phyloP scores from a whole-genome alignment of 257 asterid genomes.

The Forsythia suspensa region DNA sequence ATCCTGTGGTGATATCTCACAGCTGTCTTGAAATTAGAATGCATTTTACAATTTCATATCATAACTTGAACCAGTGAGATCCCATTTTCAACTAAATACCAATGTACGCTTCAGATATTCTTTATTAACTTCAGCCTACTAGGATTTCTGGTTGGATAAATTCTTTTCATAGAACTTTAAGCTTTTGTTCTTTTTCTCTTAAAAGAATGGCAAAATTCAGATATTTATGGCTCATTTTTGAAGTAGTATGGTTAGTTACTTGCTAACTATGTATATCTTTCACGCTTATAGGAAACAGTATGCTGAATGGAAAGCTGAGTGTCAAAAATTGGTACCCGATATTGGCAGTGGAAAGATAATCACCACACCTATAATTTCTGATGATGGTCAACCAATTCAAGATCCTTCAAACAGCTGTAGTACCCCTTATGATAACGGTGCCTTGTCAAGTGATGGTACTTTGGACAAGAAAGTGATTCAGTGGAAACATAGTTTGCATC shows the following conservation, averaged over 20 bases:
- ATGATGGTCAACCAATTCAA: constrained; percentile 60
- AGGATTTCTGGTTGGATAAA: background rate
- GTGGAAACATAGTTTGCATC: constrained; percentile 78
- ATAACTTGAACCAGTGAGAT: background rate
- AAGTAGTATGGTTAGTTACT: constrained; percentile 8
- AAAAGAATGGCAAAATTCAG: background rate
- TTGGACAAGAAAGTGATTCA: constrained; percentile 57
- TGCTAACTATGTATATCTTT: constrained; percentile 5
- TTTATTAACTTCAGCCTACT: background rate
- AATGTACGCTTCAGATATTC: background rate
- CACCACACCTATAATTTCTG: constrained; percentile 60
- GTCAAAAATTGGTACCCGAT: constrained; percentile 67
- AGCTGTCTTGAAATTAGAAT: background rate
- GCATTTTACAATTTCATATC: background rate
- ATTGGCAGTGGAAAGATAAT: constrained; percentile 83
- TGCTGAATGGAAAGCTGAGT: constrained; percentile 72
- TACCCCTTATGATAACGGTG: constrained; percentile 19
- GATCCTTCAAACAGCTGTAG: constrained; percentile 30
- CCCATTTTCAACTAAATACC: background rate
- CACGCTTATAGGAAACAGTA: constrained; percentile 64
- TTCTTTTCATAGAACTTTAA: background rate
- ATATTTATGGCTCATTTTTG: constrained; percentile 6
- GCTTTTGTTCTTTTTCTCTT: background rate
- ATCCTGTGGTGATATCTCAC: background rate
- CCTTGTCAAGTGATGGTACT: constrained; percentile 30